Evolutionary conservation across 2,329 filamentous ascomycete genomes (phyloP).

Genomic region (Ceratocystis smalleyi): DNA sequence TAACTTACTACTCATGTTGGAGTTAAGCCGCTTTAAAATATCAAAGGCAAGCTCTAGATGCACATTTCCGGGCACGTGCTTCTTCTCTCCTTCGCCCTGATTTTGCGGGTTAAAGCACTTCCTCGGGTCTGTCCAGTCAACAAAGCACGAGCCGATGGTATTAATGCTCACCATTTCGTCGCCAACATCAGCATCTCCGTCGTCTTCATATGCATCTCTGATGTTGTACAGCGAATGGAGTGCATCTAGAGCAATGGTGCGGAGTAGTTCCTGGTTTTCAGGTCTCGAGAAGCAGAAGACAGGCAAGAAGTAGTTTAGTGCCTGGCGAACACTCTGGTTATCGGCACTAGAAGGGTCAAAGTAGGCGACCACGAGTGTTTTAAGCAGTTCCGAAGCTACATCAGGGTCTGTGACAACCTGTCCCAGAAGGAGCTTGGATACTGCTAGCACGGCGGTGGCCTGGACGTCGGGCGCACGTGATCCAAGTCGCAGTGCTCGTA

Average conservation of each 20-base stretch:
- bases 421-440: constrained; percentile 74
- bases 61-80: constrained; percentile 56
- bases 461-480: constrained; percentile 59
- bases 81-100: constrained; percentile 41
- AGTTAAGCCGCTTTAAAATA: constrained; percentile 58
- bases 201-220: constrained; percentile 57
- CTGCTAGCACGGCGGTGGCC: constrained; percentile 62
- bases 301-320: constrained; percentile 82
- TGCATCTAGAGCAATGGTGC: constrained; percentile 54
- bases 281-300: constrained; percentile 79
- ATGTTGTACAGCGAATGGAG: constrained; percentile 61
- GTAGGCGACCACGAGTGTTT: constrained; percentile 69
- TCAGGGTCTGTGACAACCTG: constrained; percentile 57
- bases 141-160: constrained; percentile 64
- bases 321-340: constrained; percentile 73
- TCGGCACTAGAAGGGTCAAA: constrained; percentile 70
- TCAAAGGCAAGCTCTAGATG: constrained; percentile 66
- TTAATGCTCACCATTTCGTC: constrained; percentile 67
- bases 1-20: constrained; percentile 49
- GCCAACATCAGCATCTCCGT: constrained; percentile 57
- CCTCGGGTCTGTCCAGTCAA: constrained; percentile 90
- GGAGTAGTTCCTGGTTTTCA: constrained; percentile 74
- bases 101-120: constrained; percentile 47
- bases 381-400: constrained; percentile 58
- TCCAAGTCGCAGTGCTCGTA: constrained; percentile 61